Evolutionary conservation across 176 grass and related monocot genomes (phyloP).

Genomic region (Ensete ventricosum): DNA sequence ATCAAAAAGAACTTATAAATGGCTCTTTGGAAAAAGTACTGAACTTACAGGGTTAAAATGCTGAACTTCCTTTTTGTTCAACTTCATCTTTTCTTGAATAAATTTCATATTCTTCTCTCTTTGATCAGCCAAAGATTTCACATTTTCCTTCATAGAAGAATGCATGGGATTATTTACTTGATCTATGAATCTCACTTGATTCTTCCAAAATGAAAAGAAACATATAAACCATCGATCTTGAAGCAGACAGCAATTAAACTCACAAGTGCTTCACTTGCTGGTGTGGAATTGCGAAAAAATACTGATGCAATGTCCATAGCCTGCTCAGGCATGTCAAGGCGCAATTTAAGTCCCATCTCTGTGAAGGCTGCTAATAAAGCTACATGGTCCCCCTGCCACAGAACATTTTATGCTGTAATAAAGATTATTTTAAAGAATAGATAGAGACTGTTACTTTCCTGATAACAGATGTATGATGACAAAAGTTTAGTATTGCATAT

Average conservation of each 20-base stretch:
- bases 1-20: background rate
- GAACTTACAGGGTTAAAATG: conserved; percentile 87
- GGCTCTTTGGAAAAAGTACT: background rate
- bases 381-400: conserved; percentile 77
- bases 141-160: conserved; percentile 49
- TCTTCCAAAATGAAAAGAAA: background rate
- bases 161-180: background rate
- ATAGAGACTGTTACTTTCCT: background rate
- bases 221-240: background rate
- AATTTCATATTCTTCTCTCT: conserved; percentile 64
- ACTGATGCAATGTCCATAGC: conserved; percentile 70
- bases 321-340: conserved; percentile 94
- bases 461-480: background rate
- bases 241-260: background rate
- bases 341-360: conserved; percentile 95
- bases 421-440: background rate
- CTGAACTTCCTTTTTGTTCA: conserved; percentile 62
- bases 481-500: background rate
- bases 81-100: conserved; percentile 72
- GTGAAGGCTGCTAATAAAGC: conserved; percentile 82
- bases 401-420: conserved; percentile 3
- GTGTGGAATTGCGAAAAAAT: conserved; percentile 73
- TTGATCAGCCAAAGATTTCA: conserved; percentile 65
- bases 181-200: conserved; percentile 5
- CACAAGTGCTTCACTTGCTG: conserved; percentile 69